Evolutionary conservation across 2,329 filamentous ascomycete genomes (phyloP), one percentile per base, ranked within the genome.

Genomic region (Aspergillus sp.): DNA sequence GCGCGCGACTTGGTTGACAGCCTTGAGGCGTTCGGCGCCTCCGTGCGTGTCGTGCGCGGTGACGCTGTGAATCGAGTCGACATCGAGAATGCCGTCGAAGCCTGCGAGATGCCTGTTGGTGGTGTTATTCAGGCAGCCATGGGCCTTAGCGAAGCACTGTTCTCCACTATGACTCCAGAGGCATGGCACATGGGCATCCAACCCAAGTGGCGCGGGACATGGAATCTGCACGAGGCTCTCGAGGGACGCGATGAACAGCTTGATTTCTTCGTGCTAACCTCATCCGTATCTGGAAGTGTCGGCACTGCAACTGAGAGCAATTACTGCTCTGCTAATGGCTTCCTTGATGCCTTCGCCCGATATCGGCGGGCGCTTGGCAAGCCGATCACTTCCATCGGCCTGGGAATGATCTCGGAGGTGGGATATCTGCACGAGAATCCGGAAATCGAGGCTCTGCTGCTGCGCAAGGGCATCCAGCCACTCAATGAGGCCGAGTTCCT

Each of bases 251-350:
- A n/a, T n/a, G n/a, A n/a, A n/a, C n/a, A n/a, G n/a, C 30, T 54
- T 4, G 59, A 63, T 35, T 66, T 64, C 37, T 64, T 66, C 42
- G 33, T 64, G 30, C 49, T 59, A 36, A 44, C 63, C 7, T 60
- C 57, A 0, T 65, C 62, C 3, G 44, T 57, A 3, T 57, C 58
- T 30, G 58, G 59, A 2, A 41, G 68, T 5, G 46, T 67, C 3
- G 68, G 68, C 4, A 67, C 68, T 28, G 41, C 58, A 2, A 61
- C 62, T 3, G 53, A 72, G 35, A 55, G 65, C 8, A 64, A 58
- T 32, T 66, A 66, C 36, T 52, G 52, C 5, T 55, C 60, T 2
- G 61, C 47, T 5, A 53, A 52, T 29, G 47, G 51, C 8, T 65
- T 53, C 46, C 48, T 58, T 32, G 58, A 60, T 27, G 41, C 44